Evolutionary conservation across 2,329 filamentous ascomycete species (phyloP), one percentile per base, ranked within the genome.

Genomic region (Hymenoscyphus occultus): DNA sequence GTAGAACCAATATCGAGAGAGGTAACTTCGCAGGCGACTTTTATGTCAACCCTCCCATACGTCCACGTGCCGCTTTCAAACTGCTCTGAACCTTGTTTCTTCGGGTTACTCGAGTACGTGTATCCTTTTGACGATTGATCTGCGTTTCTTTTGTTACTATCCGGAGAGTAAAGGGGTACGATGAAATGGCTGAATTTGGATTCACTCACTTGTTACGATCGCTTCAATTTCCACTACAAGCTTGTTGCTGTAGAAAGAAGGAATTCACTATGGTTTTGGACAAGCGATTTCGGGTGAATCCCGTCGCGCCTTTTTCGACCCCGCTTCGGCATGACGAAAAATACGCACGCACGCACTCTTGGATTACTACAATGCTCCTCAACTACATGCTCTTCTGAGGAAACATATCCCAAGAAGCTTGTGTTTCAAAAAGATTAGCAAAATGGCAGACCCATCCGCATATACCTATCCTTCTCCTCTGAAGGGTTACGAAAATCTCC

Each of bases 401-500:
- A 22, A 19, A 13, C 5, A 13, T 9, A 54, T 22, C 22, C 22
- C 48, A 54, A 54, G 19, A n/a, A 32, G 10, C 31, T 57, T 57
- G 28, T 28, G 28, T 9, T 35, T 39, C 16, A 14, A 10, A 31
- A 28, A 16, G n/a, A 9, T 14, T 16, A n/a, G 39, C 12, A 57
- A 45, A 28, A 84, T 84, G 81, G 77, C 81, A 35, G 82, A 84
- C 66, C 79, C 81, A 63, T 82, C 78, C 10, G 73, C 78, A 28
- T 84, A 82, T 73, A 77, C 74, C 0, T 85, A 83, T 68, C 78
- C 81, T 10, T 85, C 80, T 9, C 84, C 84, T 1, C 74, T 86
- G 0, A 75, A 78, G 69, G 83, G 82, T 31, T 85, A 81, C 65
- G 79, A 83, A 67, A 77, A 78, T 61, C 75, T 78, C 1, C 75